Evolutionary conservation across 139 green algal species (phyloP).

Genomic region (Gonium pectorale): DNA sequence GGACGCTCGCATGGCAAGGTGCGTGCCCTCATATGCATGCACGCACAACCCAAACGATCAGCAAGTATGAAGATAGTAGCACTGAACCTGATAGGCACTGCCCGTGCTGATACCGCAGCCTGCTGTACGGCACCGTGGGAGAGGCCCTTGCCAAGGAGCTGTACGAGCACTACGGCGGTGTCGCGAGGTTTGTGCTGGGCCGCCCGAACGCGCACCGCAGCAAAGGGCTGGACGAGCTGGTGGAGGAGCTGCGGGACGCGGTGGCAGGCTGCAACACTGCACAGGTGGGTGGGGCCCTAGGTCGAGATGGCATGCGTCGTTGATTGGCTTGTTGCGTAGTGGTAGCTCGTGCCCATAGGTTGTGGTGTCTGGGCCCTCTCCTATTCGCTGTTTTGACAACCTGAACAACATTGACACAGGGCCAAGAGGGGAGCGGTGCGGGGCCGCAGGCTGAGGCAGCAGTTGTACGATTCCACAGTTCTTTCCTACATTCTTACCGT

Average conservation of each 20-base stretch:
- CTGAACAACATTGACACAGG: neutral
- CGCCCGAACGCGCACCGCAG: neutral
- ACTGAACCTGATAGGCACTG: neutral
- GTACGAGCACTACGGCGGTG: no score
- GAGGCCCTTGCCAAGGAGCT: neutral
- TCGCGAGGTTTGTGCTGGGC: neutral
- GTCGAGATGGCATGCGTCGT: neutral
- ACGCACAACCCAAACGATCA: neutral
- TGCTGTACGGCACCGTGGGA: neutral
- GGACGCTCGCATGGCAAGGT: neutral
- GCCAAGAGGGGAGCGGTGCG: no score
- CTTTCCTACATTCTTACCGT: no score
- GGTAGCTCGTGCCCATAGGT: neutral
- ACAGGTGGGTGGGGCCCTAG: neutral
- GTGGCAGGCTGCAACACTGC: neutral
- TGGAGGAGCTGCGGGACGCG: neutral
- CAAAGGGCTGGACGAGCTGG: neutral
- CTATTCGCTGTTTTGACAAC: neutral
- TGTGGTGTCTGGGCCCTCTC: neutral
- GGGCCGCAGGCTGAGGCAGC: no score
- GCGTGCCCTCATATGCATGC: neutral
- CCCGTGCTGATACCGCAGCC: neutral
- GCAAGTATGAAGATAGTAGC: neutral
- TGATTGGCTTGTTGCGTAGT: neutral
- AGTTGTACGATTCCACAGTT: no score